A percentile compares a stretch with the other conserved stretches of the same genome.
Conservation (phyloP, 495 filamentous ascomycete genomes). For the Penicillium alfredii region DNA sequence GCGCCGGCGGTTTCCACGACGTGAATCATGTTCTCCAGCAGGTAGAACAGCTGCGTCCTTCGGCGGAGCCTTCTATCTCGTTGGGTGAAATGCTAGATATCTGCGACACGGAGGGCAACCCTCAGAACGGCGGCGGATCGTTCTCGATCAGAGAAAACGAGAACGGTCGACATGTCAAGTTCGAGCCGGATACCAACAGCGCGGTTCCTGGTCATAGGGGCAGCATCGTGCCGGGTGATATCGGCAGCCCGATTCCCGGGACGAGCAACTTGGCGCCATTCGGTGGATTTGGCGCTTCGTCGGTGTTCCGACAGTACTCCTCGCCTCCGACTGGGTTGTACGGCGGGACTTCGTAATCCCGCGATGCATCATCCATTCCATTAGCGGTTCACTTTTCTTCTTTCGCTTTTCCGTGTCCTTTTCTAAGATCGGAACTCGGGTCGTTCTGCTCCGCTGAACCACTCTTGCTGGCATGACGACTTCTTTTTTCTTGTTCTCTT, state of each 20-base stretch:
- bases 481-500: conserved; percentile 8
- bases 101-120: conserved; percentile 84
- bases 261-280: conserved; percentile 38
- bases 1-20: conserved; percentile 54
- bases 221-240: conserved; percentile 44
- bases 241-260: conserved; percentile 44
- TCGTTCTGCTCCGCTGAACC: too few relatives aligned
- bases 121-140: conserved; percentile 79
- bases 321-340: conserved; percentile 38
- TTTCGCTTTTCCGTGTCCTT: not conserved
- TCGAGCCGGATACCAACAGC: conserved; percentile 48
- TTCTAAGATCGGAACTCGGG: not conserved
- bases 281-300: conserved; percentile 33
- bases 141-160: conserved; percentile 59
- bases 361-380: conserved; percentile 1
- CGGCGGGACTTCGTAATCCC: conserved; percentile 15
- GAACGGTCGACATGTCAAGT: conserved; percentile 53
- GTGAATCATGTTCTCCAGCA: conserved; percentile 59
- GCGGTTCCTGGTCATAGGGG: conserved; percentile 34
- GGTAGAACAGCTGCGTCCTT: conserved; percentile 53
- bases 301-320: conserved; percentile 37
- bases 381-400: conserved; percentile 1
- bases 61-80: conserved; percentile 52
- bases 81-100: conserved; percentile 78
- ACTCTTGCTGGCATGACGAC: conserved; percentile 14